Base-by-base conservation (phyloP, 306 rosid genomes). In the Pterocarpus santalinus region DNA sequence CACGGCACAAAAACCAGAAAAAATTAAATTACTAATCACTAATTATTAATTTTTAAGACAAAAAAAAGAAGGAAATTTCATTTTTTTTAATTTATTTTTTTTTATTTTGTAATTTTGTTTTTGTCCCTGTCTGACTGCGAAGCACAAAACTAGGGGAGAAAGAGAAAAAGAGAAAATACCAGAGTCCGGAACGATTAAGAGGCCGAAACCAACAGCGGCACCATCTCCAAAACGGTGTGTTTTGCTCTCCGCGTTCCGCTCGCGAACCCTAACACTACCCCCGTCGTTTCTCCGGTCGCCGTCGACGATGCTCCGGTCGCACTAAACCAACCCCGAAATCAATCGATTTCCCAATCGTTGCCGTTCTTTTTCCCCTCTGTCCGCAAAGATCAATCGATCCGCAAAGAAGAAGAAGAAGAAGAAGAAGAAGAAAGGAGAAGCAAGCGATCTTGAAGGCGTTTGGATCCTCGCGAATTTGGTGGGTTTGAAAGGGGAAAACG, bases 201-300 rank as follows among this genome's bases (percentile, higher is more conserved):
- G 78, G 71, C 75, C 77, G 41, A 83, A 76, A 49, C 80, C 57
- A 73, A 68, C 46, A 52, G 12, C 53, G 11, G 28, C 39, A 60
- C 76, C 52, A 70, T 76, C 83, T 22, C 13, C 53, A 41, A 75
- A 82, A 79, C 89, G 85, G 15, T 71, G 68, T 80, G 85, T 86
- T 75, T 49, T 34, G 15, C 47, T 56, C 66, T 64, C 78, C 39
- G 8, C 82, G 47, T 34, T 41, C 8, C 44, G 66, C 41, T 61
- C n/a, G 58, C 65, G 1, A 82, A 82, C 80, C 74, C 81, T 49
- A 73, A 53, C 46, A 68, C 53, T 13, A 51, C 3, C 32, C 47
- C 17, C 10, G 30, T 9, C 78, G 16, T 77, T 33, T n/a, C 67
- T 61, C 55, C 70, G 47, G 10, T 77, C 63, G 61, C 62, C 72